Conservation (phyloP, 2,329 filamentous ascomycete genomes). For the Diplodia scrobiculata region DNA sequence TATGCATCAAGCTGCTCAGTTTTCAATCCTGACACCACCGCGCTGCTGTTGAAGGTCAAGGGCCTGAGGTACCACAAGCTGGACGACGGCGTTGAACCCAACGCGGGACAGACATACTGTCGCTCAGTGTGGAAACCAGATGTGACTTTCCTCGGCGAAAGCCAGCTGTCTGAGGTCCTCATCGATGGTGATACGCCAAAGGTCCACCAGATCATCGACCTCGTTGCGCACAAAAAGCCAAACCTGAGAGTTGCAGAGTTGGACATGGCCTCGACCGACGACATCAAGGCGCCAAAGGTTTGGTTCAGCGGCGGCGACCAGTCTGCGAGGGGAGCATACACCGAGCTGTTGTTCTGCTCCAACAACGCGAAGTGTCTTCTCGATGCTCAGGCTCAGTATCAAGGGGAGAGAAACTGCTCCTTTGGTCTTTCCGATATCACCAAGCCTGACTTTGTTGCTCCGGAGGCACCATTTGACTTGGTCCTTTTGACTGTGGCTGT, state of each 20-base stretch:
- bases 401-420: not conserved
- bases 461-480: not conserved
- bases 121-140: slow-evolving; percentile 34
- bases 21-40: slow-evolving; percentile 23
- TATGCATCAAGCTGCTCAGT: slow-evolving; percentile 25
- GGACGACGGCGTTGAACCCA: slow-evolving; percentile 30
- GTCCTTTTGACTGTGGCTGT: not conserved
- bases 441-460: not conserved
- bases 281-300: not conserved
- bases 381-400: too few species aligned
- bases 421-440: too few species aligned
- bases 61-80: slow-evolving; percentile 34
- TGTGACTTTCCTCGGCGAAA: slow-evolving; percentile 19
- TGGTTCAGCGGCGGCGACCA: slow-evolving; percentile 4
- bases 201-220: slow-evolving; percentile 34
- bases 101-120: slow-evolving; percentile 30
- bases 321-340: too few species aligned
- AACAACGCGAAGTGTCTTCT: too few species aligned
- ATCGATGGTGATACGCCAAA: too few species aligned
- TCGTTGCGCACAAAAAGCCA: slow-evolving; percentile 45
- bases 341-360: too few species aligned
- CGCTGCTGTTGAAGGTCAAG: slow-evolving; percentile 33
- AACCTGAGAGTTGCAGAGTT: slow-evolving; percentile 42
- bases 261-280: slow-evolving; percentile 34
- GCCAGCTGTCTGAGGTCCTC: too few species aligned